Evolutionary conservation across 768 basidiomycete species (phyloP), one percentile per base, ranked within the genome.

Genomic region (Crucibulum laeve): DNA sequence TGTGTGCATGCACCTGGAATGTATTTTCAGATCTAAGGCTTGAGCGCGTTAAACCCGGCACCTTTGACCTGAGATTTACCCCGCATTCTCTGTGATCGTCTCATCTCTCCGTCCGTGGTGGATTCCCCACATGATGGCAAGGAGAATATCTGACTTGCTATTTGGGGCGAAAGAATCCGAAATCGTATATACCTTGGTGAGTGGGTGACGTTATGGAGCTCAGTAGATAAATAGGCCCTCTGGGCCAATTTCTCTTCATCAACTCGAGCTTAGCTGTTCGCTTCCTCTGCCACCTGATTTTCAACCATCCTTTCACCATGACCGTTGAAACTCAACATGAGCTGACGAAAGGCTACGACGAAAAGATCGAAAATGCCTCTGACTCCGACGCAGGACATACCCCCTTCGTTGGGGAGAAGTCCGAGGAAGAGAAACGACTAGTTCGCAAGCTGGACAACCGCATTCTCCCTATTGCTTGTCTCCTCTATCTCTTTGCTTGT

Each of bases 401-500:
- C 41, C 21, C 11, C 22, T 40, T 25, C n/a, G n/a, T 44, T 2
- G 54, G 52, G 38, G 59, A 53, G 46, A 51, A 46, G 47, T 46
- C 63, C 5, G 45, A 46, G 8, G 75, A 76, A 40, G 84, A 86
- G 56, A 67, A 55, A 46, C 60, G 53, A 19, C 70, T 89, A 2
- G 66, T 87, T 17, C 70, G 76, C 54, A 87, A 84, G 53, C 67
- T 88, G 39, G 86, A 88, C 53, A 40, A 52, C 43, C 70, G 84
- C 32, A 87, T 88, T 44, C 62, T 88, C 40, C 86, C 86, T 32
- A 79, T 87, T 35, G 68, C 80, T 1, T 87, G 84, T 53, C 52
- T 85, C n/a, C 71, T 88, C 32, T 88, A 88, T 51, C 68, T 88
- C 21, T 87, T 83, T 58, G 84, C 85, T 23, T 88, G 86, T 84